Evolutionary conservation across 176 grass and related monocot genomes (phyloP), one percentile per base, ranked within the genome.

Genomic region (Chrysopogon serrulatus): DNA sequence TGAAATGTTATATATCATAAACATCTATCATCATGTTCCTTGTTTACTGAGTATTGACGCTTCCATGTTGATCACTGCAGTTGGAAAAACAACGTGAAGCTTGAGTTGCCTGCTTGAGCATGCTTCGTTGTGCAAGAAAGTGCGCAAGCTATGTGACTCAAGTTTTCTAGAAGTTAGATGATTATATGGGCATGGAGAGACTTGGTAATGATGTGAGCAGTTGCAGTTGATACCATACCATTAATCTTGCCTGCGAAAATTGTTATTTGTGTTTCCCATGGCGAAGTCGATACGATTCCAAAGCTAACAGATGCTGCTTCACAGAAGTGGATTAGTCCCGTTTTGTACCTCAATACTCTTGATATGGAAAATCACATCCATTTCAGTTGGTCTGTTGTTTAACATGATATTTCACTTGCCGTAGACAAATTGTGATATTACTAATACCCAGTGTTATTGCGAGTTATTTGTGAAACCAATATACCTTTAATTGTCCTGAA

Each of bases 21-120:
- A 71, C 12, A 62, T 62, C 1, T 62, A 62, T 26, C 26, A 17
- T 34, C 5, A 16, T 23, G 31, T 27, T 69, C 7, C 26, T 18
- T 8, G 30, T 39, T 12, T 41, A 41, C 71, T 73, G 8, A 73
- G 8, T 49, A 33, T 70, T 90, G 10, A 75, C 31, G 72, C 53
- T 3, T 78, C 27, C 62, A 27, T 56, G 32, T 53, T 19, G 9
- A 34, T 64, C 10, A 26, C 88, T 89, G 48, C 81, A 99, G 97
- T 86, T 99, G 97, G 97, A 99, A 96, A 86, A 99, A 99, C 78
- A 99, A 94, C 4, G 93, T 87, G 69, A 99, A 91, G 84, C 91
- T 99, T 30, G 91, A 96, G 74, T 84, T 99, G 68, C 97, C 97
- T 68, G 97, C 97, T 61, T 99, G 74, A 98, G 19, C 34, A 80